Evolutionary conservation across 495 filamentous ascomycete genomes (phyloP), one percentile per base, ranked within the genome.

Genomic region (Cetradonia linearis): DNA sequence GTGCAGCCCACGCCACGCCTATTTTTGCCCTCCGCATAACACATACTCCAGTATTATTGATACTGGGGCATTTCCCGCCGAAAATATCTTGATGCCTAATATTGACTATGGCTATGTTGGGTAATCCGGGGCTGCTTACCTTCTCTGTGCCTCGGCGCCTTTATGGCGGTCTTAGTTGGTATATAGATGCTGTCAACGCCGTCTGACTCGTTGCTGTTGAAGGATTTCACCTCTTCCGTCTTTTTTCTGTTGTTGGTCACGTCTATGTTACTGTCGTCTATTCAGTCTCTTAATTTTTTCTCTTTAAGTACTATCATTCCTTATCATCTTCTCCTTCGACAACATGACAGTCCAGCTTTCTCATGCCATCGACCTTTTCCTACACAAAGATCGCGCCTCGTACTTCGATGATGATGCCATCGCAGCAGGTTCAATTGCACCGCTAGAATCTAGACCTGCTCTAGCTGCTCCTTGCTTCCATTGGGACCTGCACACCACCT

Each of bases 401-500:
- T 61, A 42, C 38, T 61, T 61, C 38, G 59, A 56, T 23, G 34
- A 56, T 40, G 54, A 61, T 55, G 34, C 52, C 27, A 44, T 46
- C 20, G 13, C 49, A 44, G 33, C 59, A 55, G 59, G 53, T 6
- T 46, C 50, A 37, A 27, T 61, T 37, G 38, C 59, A 27, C 25
- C 59, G 13, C 42, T 42, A 47, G 28, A 61, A n/a, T 30, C 30
- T 10, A 37, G 25, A 11, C 27, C 50, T 14, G 25, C 52, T 28
- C 36, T 50, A 8, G 25, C 23, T 7, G 31, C 33, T 28, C 55
- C 55, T 25, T 57, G 56, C 34, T 67, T 65, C 34, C 44, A 56
- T 18, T 67, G 65, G 65, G 65, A 67, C 54, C 33, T 65, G 48
- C 65, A 55, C 37, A 44, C 25, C 8, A 63, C 42, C 2, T 63